Percentiles rank a stretch among this genome's conserved stretches.
These are phyloP conservation scores for Rickenella mellea DNA, from an alignment of 768 basidiomycete genomes.

Conservation along the genomic window DNA sequence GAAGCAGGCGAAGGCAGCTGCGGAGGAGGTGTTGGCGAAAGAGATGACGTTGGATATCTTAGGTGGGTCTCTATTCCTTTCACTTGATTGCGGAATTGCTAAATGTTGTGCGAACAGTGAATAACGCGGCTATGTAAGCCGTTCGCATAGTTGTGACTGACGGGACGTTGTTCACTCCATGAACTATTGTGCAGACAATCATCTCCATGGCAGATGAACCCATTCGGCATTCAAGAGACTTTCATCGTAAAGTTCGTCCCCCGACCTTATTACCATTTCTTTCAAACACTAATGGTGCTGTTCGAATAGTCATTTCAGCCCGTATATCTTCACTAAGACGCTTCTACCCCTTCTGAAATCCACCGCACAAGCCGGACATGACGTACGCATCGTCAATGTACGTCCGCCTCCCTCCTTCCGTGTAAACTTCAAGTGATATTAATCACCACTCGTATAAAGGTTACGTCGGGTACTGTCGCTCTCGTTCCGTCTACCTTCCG, in stretches of 20 bases:
- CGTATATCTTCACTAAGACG: conserved; percentile 42
- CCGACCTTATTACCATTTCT: background rate
- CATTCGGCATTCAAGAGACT: conserved; percentile 23
- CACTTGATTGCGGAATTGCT: background rate
- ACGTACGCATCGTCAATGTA: conserved; percentile 58
- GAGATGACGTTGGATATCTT: conserved; percentile 49
- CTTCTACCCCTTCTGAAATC: conserved; percentile 42
- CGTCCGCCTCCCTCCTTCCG: too few species aligned
- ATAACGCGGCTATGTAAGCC: conserved; percentile 44
- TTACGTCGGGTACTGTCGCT: background rate
- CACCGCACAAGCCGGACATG: conserved; percentile 37
- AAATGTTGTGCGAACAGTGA: conserved; percentile 25
- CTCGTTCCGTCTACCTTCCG: background rate
- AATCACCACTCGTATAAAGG: background rate
- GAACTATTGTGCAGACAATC: too few species aligned
- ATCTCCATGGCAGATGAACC: too few species aligned
- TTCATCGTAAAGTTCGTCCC: conserved; percentile 36
- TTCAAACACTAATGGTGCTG: conserved; percentile 17
- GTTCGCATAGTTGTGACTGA: too few species aligned
- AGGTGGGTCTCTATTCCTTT: conserved; percentile 23
- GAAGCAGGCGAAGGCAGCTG: conserved; percentile 34
- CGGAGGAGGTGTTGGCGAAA: conserved; percentile 36
- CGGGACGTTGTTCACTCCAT: too few species aligned
- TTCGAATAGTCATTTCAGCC: conserved; percentile 41
- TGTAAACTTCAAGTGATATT: background rate